Conservation (phyloP, 2,329 filamentous ascomycete genomes). For the Sclerotinia sclerotiorum region DNA sequence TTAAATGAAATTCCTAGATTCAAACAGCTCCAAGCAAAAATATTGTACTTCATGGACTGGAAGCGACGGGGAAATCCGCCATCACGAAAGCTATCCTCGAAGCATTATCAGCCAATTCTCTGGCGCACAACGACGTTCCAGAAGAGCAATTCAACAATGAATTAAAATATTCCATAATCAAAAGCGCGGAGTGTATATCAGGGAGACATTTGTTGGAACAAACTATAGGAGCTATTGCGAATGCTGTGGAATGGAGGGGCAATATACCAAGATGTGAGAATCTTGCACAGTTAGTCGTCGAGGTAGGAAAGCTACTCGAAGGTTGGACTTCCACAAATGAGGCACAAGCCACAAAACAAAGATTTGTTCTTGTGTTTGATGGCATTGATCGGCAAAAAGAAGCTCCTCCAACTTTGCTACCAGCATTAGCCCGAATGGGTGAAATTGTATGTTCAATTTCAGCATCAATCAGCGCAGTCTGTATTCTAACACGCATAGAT, state of each 20-base stretch:
- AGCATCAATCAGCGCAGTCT: not conserved
- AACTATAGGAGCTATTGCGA: constrained; percentile 59
- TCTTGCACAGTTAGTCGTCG: constrained; percentile 71
- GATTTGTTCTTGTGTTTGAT: constrained; percentile 84
- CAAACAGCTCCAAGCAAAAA: constrained; percentile 44
- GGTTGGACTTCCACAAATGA: constrained; percentile 31
- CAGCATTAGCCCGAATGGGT: constrained; percentile 76
- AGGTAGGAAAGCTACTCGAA: constrained; percentile 63
- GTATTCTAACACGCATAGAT: constrained; percentile 55
- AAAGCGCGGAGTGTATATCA: constrained; percentile 75
- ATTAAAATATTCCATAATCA: constrained; percentile 61
- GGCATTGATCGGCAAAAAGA: constrained; percentile 84
- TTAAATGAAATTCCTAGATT: constrained; percentile 13
- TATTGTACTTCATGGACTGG: constrained; percentile 78
- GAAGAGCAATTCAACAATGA: constrained; percentile 49
- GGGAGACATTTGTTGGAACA: constrained; percentile 75
- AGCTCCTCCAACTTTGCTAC: constrained; percentile 72
- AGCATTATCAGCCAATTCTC: constrained; percentile 45
- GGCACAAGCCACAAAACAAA: constrained; percentile 40
- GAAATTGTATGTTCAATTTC: constrained; percentile 64
- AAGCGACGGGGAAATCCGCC: constrained; percentile 82
- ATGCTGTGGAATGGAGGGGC: constrained; percentile 50
- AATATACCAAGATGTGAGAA: constrained; percentile 71
- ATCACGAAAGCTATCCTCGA: constrained; percentile 64
- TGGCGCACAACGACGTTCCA: constrained; percentile 56